Conservation (phyloP, 2,329 filamentous ascomycete species). For the Ophiocordyceps sinensis region DNA sequence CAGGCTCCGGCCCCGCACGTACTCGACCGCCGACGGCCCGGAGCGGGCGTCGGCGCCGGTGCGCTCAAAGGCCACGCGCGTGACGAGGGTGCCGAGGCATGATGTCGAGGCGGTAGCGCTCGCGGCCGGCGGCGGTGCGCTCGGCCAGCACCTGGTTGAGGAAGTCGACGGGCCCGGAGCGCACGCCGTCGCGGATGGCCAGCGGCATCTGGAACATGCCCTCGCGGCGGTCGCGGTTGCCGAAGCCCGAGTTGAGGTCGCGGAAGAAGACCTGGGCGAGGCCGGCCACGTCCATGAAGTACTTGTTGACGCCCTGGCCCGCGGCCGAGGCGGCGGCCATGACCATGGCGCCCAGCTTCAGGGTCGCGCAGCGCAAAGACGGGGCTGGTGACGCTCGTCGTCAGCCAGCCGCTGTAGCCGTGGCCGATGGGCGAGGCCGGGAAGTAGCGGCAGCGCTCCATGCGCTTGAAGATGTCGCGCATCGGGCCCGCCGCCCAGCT, state of each 20-base stretch:
- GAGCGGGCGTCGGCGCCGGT: constrained; percentile 11
- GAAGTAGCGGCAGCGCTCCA: constrained; percentile 40
- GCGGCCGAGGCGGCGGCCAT: constrained; percentile 10
- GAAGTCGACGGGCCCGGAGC: constrained; percentile 34
- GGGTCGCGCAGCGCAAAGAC: constrained; percentile 34
- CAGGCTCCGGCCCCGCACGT: constrained; percentile 22
- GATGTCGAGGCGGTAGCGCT: constrained; percentile 7
- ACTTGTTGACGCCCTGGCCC: constrained; percentile 13
- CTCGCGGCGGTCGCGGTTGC: constrained; percentile 27
- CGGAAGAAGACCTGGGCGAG: constrained; percentile 23
- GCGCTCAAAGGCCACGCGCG: constrained; percentile 19
- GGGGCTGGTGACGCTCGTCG: constrained; percentile 33
- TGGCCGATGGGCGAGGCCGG: constrained; percentile 25
- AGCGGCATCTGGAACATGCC: constrained; percentile 31
- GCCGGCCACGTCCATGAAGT: constrained; percentile 8
- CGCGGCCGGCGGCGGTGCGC: constrained; percentile 4
- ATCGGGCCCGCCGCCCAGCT: constrained; percentile 45
- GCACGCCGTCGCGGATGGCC: constrained; percentile 23
- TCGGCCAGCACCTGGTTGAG: constrained; percentile 17
- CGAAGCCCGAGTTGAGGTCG: constrained; percentile 35
- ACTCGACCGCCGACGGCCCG: constrained; percentile 28
- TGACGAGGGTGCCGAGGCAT: constrained; percentile 15
- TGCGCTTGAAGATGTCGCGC: constrained; percentile 40
- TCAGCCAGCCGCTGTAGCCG: constrained; percentile 42
- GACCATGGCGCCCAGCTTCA: constrained; percentile 27